Evolutionary conservation across 148 eudicot genomes (phyloP), one percentile per base, ranked within the genome.

Genomic region (Polygonum maritimum): DNA sequence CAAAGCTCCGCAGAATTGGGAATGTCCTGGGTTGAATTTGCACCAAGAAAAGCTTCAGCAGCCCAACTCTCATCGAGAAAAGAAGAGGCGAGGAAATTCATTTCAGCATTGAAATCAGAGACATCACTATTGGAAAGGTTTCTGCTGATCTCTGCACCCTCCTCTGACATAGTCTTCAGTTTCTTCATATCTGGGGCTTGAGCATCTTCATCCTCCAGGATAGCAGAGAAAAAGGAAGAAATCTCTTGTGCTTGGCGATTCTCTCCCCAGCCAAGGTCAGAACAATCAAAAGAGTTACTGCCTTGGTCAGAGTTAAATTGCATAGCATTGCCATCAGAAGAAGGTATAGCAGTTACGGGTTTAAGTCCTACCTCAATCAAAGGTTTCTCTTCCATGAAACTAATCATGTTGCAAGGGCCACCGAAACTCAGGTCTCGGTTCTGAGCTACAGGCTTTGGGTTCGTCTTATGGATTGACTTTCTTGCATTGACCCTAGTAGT

Each of bases 221-320:
- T 26, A 48, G 75, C 51, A 9, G 75, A 72, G 75, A 72, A 72
- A 26, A 41, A 72, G 1, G 54, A 72, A 41, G 75, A 72, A 19
- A 72, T 44, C 54, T 72, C 75, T 41, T 41, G 75, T 26, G 49
- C 54, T 72, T 44, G 75, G 13, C 7, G 13, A 10, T 72, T 72
- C 16, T 72, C 75, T 41, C 75, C 75, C 75, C 75, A 72, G 33
- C 75, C 75, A 72, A 72, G 21, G 47, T 72, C 54, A 72, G 75
- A 72, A 26, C 49, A 72, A 72, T 48, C 54, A 72, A 72, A 36
- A 19, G 49, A 48, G 75, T 72, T 72, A 10, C 75, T 72, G 26
- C 52, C 54, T 48, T 72, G 35, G 9, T 72, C 52, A 44, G 75
- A 72, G 7, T n/a, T 39, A 3, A 40, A 40, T 13, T 39, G 49